Conservation (phyloP, 805 yeast genomes). For the Ascoidea rubescens region DNA sequence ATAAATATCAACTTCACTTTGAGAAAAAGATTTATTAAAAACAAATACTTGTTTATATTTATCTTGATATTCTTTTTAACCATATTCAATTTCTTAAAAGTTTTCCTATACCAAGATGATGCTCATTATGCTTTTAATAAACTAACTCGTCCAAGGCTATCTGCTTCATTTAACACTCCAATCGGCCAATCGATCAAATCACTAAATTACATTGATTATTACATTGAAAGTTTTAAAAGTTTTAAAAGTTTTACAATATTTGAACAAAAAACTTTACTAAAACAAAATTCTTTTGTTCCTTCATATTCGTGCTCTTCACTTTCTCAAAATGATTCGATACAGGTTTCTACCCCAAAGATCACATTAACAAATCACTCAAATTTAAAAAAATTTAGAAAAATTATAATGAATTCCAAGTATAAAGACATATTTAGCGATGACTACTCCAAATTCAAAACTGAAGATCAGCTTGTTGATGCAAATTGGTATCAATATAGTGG, state of each 20-base stretch:
- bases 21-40: no score
- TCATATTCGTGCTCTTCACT: not conserved
- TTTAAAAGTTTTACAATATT: not conserved
- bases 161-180: not conserved
- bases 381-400: not conserved
- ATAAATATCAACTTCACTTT: no score
- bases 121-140: no score
- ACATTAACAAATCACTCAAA: no score
- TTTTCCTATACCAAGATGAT: no score
- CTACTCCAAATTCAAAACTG: not conserved
- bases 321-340: not conserved
- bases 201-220: no score
- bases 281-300: not conserved
- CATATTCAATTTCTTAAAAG: no score
- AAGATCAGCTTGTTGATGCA: not conserved
- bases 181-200: not conserved
- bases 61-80: no score
- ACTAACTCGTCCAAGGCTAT: no score
- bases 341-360: not conserved
- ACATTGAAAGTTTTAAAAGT: not conserved
- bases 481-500: conserved; percentile 22
- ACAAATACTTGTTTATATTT: no score
- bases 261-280: not conserved
- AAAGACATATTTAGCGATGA: not conserved
- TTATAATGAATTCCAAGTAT: not conserved